Evolutionary conservation across 2,329 filamentous ascomycete species (phyloP).

Genomic region (Trichoderma hamatum): DNA sequence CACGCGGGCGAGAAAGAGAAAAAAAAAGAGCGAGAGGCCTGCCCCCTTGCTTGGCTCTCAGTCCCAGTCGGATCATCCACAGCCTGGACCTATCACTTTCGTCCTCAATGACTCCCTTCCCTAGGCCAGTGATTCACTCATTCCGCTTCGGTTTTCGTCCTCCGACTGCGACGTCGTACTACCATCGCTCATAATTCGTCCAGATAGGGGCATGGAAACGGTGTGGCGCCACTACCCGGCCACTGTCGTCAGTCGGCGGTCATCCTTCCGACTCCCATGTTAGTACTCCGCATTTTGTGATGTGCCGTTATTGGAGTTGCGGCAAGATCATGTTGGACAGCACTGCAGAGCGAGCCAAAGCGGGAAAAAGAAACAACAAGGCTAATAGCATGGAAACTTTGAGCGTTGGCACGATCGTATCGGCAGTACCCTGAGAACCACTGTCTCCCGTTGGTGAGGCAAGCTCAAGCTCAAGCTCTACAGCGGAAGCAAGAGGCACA

Average conservation of each 20-base stretch:
- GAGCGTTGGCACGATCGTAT: conserved; percentile 12
- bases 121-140: conserved; percentile 5
- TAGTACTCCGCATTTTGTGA: conserved; percentile 2
- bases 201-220: conserved; percentile 1
- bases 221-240: conserved; percentile 18
- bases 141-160: conserved; percentile 7
- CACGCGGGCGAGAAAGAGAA: not conserved
- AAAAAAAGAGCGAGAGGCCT: conserved; percentile 6
- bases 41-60: conserved; percentile 6
- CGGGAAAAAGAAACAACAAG: not conserved
- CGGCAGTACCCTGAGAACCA: conserved; percentile 8
- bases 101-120: conserved; percentile 4
- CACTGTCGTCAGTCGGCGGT: conserved; percentile 16
- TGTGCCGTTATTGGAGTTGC: conserved; percentile 11
- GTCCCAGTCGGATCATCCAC: conserved; percentile 4
- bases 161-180: not conserved
- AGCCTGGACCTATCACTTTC: not conserved
- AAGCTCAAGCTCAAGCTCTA: not conserved
- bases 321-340: not conserved
- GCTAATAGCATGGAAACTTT: not conserved
- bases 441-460: not conserved
- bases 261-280: conserved; percentile 13
- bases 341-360: not conserved
- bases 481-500: conserved; percentile 8
- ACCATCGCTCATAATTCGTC: not conserved